Conservation (phyloP, 495 filamentous ascomycete species). For the Tuber melanosporum region DNA sequence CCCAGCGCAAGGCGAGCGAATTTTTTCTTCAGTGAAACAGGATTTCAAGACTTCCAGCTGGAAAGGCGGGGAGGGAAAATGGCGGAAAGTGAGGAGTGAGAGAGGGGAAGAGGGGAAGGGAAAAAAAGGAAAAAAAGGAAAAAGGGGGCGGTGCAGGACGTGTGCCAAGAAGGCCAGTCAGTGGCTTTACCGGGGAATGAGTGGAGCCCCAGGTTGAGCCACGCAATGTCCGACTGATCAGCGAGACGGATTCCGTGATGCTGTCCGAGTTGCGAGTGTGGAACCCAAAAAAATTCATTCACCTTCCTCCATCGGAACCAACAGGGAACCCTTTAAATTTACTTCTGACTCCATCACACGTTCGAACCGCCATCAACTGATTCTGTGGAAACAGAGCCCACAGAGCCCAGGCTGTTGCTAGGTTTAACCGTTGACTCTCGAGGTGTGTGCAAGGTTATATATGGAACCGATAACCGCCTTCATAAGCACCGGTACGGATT, state of each 20-base stretch:
- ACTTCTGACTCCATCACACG: neutral
- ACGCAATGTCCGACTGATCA: neutral
- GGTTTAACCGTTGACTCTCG: neutral
- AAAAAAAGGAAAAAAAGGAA: neutral
- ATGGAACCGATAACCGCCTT: neutral
- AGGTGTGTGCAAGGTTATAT: neutral
- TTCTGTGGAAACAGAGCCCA: neutral
- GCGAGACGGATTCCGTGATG: neutral
- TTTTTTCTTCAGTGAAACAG: neutral
- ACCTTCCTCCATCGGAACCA: neutral
- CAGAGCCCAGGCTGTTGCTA: neutral
- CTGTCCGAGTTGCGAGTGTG: neutral
- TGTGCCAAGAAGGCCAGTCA: neutral
- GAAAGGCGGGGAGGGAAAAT: neutral
- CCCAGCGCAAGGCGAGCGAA: neutral
- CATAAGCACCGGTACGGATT: neutral
- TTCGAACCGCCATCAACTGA: neutral
- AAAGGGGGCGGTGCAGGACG: neutral
- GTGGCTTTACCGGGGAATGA: neutral
- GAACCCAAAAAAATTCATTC: neutral
- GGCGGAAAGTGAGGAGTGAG: neutral
- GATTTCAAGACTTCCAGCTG: neutral
- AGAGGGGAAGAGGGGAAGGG: neutral
- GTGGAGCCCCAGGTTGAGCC: neutral
- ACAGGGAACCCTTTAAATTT: neutral